Base-by-base conservation (phyloP, 2,329 filamentous ascomycete species). In the Penicillium sp. region DNA sequence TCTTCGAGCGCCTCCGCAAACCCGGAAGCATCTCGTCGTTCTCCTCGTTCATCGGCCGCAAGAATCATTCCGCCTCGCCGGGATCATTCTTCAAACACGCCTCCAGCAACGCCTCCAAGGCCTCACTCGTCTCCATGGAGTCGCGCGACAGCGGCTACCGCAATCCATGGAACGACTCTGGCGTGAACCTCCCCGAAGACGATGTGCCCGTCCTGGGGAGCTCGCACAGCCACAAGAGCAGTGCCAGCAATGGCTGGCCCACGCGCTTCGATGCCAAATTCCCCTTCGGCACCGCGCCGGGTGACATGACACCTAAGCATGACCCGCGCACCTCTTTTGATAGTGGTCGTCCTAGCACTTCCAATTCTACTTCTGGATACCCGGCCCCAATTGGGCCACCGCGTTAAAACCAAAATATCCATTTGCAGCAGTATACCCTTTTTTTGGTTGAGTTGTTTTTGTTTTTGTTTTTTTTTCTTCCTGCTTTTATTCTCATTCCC, bases 141-240 rank as follows among this genome's bases (percentile, higher is more conserved):
- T 97, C 92, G 48, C 92, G 92, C 36, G 90, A 93, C 72, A 96
- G 92, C 79, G 91, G 91, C 66, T 95, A 96, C 75, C 90, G 92
- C 76, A 96, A 97, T 78, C 92, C 92, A 60, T 97, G 93, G 93
- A 97, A 97, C 74, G 93, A 97, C 75, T 96, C 91, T 71, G 93
- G 92, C 68, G 92, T 97, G 72, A 97, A 97, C 73, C 86, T 97
- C 65, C 83, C 90, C 61, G 93, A 97, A 69, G 91, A 96, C 63
- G 92, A 97, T 66, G 69, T 77, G 55, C 80, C 83, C 64, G 73
- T 73, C 64, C 74, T 79, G 57, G 78, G 78, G 57, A 80, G 76
- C 69, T 78, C 72, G 64, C 84, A 85, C 73, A 84, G 85, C 63
- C 84, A 85, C 66, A 84, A 87, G 66, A 83, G 84, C 69, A 89